These are phyloP conservation scores for Aspergillus bertholletiae DNA, from an alignment of 495 filamentous ascomycete genomes.

Conservation along the genomic window DNA sequence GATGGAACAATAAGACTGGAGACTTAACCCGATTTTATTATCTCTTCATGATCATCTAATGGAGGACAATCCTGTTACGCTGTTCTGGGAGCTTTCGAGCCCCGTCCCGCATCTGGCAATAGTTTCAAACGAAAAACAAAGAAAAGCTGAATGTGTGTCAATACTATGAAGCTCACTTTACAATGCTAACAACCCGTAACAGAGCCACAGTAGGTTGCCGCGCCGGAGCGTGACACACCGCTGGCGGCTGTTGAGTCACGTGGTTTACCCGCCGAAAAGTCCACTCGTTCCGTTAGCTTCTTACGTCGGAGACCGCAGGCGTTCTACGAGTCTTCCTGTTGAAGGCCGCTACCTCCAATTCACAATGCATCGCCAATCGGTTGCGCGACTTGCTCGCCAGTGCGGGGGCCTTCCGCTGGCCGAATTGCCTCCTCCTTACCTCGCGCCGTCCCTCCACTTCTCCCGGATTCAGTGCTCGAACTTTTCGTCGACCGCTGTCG, in stretches of 20 bases:
- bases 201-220: background rate
- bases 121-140: background rate
- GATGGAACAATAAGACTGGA: background rate
- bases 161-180: background rate
- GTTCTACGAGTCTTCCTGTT: constrained; percentile 11
- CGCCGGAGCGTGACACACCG: background rate
- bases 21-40: background rate
- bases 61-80: background rate
- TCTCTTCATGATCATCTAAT: background rate
- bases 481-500: constrained; percentile 43
- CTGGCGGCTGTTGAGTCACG: constrained; percentile 5
- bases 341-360: constrained; percentile 8
- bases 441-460: constrained; percentile 44
- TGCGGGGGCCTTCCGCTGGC: constrained; percentile 26
- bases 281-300: constrained; percentile 9
- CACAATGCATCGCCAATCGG: constrained; percentile 40
- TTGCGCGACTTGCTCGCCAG: constrained; percentile 34
- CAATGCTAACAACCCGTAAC: background rate
- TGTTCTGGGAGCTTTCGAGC: background rate
- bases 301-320: constrained; percentile 11
- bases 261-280: constrained; percentile 21
- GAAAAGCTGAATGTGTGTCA: background rate
- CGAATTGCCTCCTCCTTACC: constrained; percentile 41
- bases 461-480: constrained; percentile 37
- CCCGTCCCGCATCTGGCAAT: background rate